Base-by-base conservation (phyloP, 257 asterid species). In the Euphrasia confusa region DNA sequence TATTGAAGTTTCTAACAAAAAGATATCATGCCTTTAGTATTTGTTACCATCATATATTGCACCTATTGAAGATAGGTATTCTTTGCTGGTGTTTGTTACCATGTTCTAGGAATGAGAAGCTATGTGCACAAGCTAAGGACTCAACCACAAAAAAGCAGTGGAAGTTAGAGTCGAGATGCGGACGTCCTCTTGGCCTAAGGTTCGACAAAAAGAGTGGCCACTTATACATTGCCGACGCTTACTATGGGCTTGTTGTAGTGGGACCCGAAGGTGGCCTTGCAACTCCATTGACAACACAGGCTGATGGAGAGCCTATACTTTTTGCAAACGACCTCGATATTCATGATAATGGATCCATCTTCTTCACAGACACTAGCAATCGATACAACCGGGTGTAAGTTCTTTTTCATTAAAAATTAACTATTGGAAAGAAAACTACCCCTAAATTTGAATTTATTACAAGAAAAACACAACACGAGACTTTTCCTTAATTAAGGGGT, bases 261-360 rank as follows among this genome's bases (percentile, higher is more conserved):
- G 98, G 95, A 5, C 90, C 86, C 3, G 72, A 80, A 59, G 98
- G 97, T 37, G 96, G 96, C 9, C 48, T 88, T 0, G 91, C 90
- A 8, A 86, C 78, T 4, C 81, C 90, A 30, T 54, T 88, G 71
- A 82, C 95, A 24, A 73, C 90, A 24, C 90, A 83, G 2, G 84
- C 74, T 0, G 85, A 77, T 47, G 93, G 86, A 9, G 68, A 78
- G 6, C 95, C 90, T 0, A 86, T 89, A 49, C 90, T 86, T n/a
- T 88, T 92, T 10, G 97, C 97, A 1, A 92, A 92, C 65, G 98
- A 92, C 67, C 97, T 92, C 21, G 97, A 88, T 47, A 79, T 92
- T 58, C 97, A 83, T 65, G 26, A 63, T 1, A 92, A 92, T 66
- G 97, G 97, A 8, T 92, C 98, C 62, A 79, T 88, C 64, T 92